A percentile compares a stretch with the other conserved stretches of the same genome.
phyloP scores from a whole-genome alignment of 331 rosid genomes.

The Spiraea crenata region DNA sequence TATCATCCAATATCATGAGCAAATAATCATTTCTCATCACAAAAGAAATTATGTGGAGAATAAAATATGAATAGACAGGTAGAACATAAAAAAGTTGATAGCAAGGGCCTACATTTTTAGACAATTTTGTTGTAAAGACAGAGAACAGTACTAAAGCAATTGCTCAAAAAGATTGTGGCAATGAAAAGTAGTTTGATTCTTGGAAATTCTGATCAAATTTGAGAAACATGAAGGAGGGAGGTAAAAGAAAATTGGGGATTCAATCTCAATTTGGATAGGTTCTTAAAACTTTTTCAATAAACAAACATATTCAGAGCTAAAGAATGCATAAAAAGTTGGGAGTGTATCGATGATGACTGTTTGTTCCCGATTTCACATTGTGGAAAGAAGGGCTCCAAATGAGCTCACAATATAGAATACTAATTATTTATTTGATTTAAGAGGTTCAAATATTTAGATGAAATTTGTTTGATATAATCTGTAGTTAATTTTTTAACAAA shows the following conservation, averaged over 20 bases:
- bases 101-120: constrained; percentile 20
- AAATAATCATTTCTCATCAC: constrained; percentile 14
- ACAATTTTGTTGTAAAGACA: constrained; percentile 24
- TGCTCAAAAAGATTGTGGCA: constrained; percentile 19
- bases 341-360: background rate
- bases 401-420: too few relatives aligned
- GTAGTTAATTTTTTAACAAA: background rate
- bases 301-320: background rate
- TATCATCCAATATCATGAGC: background rate
- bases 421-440: too few relatives aligned
- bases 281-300: background rate
- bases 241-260: background rate
- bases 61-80: constrained; percentile 3
- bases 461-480: too few relatives aligned
- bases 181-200: constrained; percentile 13
- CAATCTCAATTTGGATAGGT: constrained; percentile 2
- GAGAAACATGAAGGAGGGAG: background rate
- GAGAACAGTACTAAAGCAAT: constrained; percentile 22
- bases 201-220: constrained; percentile 11
- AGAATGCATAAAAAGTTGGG: background rate
- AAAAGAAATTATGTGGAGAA: background rate
- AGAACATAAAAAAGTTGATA: constrained; percentile 18
- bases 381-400: background rate
- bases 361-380: background rate
- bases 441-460: too few relatives aligned